These are phyloP conservation scores for Solanum rostratum DNA, from an alignment of 257 asterid species.

Conservation along the genomic window DNA sequence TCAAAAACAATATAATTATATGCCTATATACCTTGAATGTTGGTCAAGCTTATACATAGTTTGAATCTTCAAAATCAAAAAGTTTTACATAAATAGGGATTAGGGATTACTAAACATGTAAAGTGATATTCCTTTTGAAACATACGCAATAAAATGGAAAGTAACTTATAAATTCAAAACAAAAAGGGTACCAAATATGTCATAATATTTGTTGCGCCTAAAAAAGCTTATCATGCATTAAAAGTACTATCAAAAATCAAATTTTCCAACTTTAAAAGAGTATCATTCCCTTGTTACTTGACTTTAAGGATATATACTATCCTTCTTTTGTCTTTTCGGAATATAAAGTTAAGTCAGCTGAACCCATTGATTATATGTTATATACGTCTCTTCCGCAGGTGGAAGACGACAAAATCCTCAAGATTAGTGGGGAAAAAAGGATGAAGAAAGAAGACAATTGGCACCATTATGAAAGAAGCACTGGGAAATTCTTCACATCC, in stretches of 20 bases:
- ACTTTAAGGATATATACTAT: background rate
- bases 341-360: background rate
- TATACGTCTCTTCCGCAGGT: background rate
- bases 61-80: background rate
- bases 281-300: background rate
- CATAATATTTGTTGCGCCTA: no score
- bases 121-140: background rate
- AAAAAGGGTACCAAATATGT: no score
- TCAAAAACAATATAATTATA: no score
- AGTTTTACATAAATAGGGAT: background rate
- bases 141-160: no score
- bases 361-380: background rate
- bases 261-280: no score
- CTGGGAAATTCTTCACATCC: conserved; percentile 15
- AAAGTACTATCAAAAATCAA: no score
- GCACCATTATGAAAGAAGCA: conserved; percentile 17
- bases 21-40: background rate
- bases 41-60: background rate
- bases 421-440: conserved; percentile 21
- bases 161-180: no score
- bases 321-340: no score
- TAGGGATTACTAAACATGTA: background rate
- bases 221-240: no score
- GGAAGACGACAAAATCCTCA: conserved; percentile 11
- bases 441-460: conserved; percentile 29